Evolutionary conservation across 257 asterid genomes (phyloP).

Genomic region (Prunella vulgaris): DNA sequence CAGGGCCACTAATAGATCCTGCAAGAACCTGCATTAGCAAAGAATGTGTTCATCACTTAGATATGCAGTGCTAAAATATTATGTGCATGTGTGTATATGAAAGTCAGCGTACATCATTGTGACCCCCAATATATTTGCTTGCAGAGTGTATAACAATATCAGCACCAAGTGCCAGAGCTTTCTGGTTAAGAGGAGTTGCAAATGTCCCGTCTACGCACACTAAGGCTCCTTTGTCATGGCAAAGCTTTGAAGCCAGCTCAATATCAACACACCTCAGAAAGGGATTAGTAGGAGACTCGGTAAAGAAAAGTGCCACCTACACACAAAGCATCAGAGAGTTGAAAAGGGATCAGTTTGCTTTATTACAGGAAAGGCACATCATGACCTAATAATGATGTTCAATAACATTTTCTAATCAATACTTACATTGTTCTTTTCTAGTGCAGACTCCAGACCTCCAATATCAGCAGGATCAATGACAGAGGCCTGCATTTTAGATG

Average conservation of each 20-base stretch:
- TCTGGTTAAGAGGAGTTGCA: conserved; percentile 92
- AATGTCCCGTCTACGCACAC: conserved; percentile 86
- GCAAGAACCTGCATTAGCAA: conserved; percentile 61
- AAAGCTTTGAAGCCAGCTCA: conserved; percentile 87
- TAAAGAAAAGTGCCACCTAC: conserved; percentile 78
- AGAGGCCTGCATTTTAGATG: conserved; percentile 53
- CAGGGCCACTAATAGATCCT: conserved; percentile 88
- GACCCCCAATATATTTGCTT: conserved; percentile 82
- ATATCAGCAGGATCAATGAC: conserved; percentile 93
- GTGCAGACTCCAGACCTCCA: conserved; percentile 69
- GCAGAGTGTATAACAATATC: conserved; percentile 87
- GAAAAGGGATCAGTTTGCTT: conserved; percentile 36
- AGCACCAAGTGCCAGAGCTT: conserved; percentile 81
- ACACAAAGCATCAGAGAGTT: conserved; percentile 56
- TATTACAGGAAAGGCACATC: conserved; percentile 11
- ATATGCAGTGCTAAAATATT: not conserved
- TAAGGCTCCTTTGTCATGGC: conserved; percentile 78
- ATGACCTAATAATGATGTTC: not conserved
- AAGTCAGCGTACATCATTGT: conserved; percentile 67
- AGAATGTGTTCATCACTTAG: not conserved
- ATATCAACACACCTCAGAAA: conserved; percentile 88
- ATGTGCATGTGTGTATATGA: not conserved
- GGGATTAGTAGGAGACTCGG: conserved; percentile 95
- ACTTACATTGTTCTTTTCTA: conserved; percentile 58
- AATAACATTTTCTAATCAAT: not conserved